Evolutionary conservation across 306 rosid species (phyloP).

Genomic region (Gillenia trifoliata): DNA sequence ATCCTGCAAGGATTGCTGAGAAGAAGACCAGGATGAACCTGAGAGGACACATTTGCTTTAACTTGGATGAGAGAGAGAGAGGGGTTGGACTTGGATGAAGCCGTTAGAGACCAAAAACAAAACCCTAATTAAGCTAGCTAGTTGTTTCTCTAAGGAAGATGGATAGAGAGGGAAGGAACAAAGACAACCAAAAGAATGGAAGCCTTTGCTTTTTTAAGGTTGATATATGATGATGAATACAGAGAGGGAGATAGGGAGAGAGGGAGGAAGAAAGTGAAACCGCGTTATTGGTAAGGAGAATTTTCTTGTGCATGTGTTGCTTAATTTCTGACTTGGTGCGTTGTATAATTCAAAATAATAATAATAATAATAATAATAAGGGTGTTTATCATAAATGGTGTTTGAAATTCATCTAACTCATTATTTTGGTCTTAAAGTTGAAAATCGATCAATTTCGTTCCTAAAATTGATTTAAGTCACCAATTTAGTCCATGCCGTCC

Average conservation of each 20-base stretch:
- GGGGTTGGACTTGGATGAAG: not conserved
- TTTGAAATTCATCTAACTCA: too few relatives aligned
- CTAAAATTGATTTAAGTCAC: too few relatives aligned
- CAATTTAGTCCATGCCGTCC: too few relatives aligned
- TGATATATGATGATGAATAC: not conserved
- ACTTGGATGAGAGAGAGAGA: not conserved
- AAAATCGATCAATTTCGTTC: too few relatives aligned
- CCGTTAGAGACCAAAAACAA: not conserved
- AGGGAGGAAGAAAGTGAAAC: not conserved
- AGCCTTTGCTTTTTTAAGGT: not conserved
- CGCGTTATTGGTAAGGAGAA: not conserved
- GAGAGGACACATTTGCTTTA: constrained; percentile 57
- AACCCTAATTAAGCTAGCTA: not conserved
- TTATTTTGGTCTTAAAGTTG: too few relatives aligned
- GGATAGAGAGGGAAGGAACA: too few relatives aligned
- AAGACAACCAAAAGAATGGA: not conserved
- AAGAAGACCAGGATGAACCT: constrained; percentile 69
- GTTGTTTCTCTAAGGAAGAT: not conserved
- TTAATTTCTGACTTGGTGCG: not conserved
- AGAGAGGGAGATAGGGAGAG: too few relatives aligned
- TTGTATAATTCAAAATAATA: not conserved
- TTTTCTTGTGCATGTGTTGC: not conserved
- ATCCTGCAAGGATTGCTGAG: constrained; percentile 60
- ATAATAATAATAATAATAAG: too few relatives aligned
- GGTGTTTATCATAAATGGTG: too few relatives aligned